These are phyloP conservation scores for Parafenestella ontariensis DNA, from an alignment of 2,329 filamentous ascomycete species.

Conservation along the genomic window DNA sequence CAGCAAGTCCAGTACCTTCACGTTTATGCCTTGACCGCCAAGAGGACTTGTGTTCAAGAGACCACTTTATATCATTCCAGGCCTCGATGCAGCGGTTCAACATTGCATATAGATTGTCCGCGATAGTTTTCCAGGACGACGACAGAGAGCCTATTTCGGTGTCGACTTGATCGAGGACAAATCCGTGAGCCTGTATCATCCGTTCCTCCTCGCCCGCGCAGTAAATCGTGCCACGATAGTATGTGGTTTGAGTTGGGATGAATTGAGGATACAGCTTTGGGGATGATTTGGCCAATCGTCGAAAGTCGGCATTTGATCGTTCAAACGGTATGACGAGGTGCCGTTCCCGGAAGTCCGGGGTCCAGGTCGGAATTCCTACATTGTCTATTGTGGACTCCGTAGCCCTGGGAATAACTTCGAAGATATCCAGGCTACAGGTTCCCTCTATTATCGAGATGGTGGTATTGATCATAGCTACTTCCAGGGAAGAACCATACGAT, in stretches of 20 bases:
- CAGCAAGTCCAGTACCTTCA: not conserved
- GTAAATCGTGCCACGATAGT: not conserved
- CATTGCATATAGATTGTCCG: not conserved
- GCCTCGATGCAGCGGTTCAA: constrained; percentile 5
- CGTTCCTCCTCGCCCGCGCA: not conserved
- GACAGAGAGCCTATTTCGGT: not conserved
- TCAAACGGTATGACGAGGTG: constrained; percentile 3
- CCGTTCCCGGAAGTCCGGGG: constrained; percentile 2
- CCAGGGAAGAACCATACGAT: constrained; percentile 4
- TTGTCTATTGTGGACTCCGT: not conserved
- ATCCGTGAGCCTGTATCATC: constrained; percentile 6
- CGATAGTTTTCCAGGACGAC: not conserved
- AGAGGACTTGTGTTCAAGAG: not conserved
- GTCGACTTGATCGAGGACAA: constrained; percentile 2
- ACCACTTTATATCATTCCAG: not conserved
- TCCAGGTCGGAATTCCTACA: constrained; percentile 1
- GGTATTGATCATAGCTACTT: not conserved
- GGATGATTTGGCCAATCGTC: not conserved
- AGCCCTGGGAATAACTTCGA: constrained; percentile 4
- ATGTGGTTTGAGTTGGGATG: not conserved
- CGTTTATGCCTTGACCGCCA: not conserved
- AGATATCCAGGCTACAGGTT: constrained; percentile 3
- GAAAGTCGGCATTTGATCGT: constrained; percentile 1
- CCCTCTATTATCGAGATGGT: constrained; percentile 1
- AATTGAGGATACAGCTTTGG: not conserved